These are phyloP conservation scores for Botrytis porri DNA, from an alignment of 2,329 filamentous ascomycete species.

Conservation along the genomic window DNA sequence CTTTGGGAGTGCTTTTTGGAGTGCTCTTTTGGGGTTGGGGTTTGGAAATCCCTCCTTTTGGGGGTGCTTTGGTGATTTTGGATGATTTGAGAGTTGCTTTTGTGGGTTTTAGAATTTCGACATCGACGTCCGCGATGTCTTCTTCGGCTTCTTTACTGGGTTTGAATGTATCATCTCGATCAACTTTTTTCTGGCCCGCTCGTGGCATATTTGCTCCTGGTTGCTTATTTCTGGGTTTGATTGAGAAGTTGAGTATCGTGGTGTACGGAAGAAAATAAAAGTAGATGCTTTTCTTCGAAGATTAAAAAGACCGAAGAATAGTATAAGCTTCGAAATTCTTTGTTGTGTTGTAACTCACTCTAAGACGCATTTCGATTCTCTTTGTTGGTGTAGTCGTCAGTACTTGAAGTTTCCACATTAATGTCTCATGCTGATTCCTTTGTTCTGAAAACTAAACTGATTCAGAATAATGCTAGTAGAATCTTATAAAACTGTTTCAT, in stretches of 20 bases:
- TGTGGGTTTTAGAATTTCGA: not conserved
- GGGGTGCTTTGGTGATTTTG: not conserved
- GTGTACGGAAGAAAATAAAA: not conserved
- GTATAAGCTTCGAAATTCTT: not conserved
- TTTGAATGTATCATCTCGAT: not conserved
- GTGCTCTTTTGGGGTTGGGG: not conserved
- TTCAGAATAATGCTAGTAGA: not conserved
- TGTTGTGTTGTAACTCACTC: not conserved
- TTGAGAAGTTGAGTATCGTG: not conserved
- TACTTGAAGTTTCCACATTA: not conserved
- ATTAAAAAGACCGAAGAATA: not conserved
- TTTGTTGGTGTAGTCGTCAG: not conserved
- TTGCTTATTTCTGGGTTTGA: not conserved
- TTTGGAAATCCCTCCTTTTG: not conserved
- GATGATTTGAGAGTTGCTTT: not conserved
- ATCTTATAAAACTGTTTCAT: not conserved
- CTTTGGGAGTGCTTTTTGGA: not conserved
- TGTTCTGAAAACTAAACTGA: not conserved
- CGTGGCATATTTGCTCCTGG: slow-evolving; percentile 3
- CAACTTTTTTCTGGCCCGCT: not conserved
- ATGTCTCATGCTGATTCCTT: not conserved
- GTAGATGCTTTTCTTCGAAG: not conserved
- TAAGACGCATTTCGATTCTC: slow-evolving; percentile 9
- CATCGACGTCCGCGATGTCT: not conserved
- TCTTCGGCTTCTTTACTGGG: not conserved